phyloP scores from a whole-genome alignment of 495 filamentous ascomycete genomes.

The Aspergillus diversus region DNA sequence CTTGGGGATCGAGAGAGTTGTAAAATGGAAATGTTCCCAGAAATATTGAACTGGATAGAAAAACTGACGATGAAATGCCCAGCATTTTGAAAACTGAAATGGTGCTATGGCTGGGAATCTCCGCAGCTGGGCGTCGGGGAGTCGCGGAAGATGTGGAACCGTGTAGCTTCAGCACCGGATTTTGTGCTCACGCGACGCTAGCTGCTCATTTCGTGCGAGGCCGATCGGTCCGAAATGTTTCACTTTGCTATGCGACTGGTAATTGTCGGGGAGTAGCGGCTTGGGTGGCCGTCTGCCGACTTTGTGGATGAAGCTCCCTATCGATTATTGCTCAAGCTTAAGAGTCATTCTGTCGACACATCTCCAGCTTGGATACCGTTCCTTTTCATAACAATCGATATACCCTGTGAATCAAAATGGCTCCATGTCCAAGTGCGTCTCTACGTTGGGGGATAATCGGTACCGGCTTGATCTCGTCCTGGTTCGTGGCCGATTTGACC shows the following conservation, averaged over 20 bases:
- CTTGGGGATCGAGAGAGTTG: not conserved
- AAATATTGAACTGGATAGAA: not conserved
- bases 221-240: not conserved
- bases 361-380: not conserved
- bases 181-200: not conserved
- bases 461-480: conserved; percentile 12
- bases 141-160: not conserved
- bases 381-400: not conserved
- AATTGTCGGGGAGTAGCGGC: not conserved
- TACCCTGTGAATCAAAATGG: not conserved
- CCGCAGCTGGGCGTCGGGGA: not conserved
- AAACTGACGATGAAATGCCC: not conserved
- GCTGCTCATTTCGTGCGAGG: not conserved
- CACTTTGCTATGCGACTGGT: not conserved
- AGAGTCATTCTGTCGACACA: not conserved
- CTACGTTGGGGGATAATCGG: not conserved
- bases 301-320: not conserved
- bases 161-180: not conserved
- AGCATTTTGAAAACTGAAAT: not conserved
- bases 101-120: not conserved
- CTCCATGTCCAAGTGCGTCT: not conserved
- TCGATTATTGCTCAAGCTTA: not conserved
- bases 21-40: not conserved
- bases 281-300: not conserved
- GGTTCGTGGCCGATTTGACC: conserved; percentile 4